Evolutionary conservation across 2,329 filamentous ascomycete species (phyloP).

Genomic region (Trichoderma sp.): DNA sequence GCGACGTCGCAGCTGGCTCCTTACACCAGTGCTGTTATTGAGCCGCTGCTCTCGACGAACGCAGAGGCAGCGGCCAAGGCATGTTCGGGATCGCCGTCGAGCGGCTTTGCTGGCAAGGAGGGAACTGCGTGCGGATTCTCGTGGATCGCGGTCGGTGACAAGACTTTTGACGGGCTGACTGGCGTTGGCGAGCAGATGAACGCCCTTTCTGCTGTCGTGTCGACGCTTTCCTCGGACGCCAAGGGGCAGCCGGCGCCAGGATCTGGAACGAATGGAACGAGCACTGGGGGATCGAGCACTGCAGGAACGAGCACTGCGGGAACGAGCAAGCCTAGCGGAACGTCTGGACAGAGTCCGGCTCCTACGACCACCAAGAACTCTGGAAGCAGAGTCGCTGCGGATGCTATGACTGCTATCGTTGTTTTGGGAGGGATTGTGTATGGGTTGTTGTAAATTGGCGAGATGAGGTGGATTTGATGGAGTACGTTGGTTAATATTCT

Average conservation of each 20-base stretch:
- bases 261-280: neutral
- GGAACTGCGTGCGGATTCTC: constrained; percentile 51
- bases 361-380: neutral
- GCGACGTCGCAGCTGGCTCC: constrained; percentile 52
- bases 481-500: neutral
- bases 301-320: neutral
- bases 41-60: constrained; percentile 48
- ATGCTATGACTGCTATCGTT: neutral
- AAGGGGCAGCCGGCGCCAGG: neutral
- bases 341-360: neutral
- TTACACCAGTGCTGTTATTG: constrained; percentile 45
- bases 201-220: constrained; percentile 53
- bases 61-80: constrained; percentile 50
- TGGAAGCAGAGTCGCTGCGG: neutral
- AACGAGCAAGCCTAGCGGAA: neutral
- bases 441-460: neutral
- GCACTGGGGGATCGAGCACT: neutral
- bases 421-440: neutral
- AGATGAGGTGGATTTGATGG: neutral
- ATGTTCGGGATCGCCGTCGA: constrained; percentile 45
- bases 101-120: constrained; percentile 42
- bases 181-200: constrained; percentile 59
- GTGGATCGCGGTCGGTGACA: constrained; percentile 46
- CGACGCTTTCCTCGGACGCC: neutral
- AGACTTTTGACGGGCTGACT: constrained; percentile 48